These are phyloP conservation scores for Aspergillus hancockii DNA, from an alignment of 495 filamentous ascomycete species.

Conservation along the genomic window DNA sequence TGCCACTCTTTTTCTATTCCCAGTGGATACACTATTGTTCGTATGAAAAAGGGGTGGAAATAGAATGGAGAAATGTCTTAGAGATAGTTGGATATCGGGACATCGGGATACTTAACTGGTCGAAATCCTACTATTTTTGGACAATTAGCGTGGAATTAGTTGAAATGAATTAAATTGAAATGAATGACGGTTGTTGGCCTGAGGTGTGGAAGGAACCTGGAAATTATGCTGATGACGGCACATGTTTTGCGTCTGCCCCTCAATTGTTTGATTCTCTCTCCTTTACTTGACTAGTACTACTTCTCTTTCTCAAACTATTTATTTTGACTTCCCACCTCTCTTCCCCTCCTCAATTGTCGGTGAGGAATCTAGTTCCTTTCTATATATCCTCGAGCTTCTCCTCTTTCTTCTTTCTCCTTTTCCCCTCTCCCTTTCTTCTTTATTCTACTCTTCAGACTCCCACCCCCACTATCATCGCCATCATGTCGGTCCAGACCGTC, in stretches of 20 bases:
- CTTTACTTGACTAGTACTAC: constrained; percentile 1
- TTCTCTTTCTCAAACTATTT: constrained; percentile 9
- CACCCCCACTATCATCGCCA: constrained; percentile 3
- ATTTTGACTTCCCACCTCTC: constrained; percentile 4
- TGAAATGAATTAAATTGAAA: too few relatives aligned
- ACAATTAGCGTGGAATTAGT: too few relatives aligned
- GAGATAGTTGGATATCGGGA: too few relatives aligned
- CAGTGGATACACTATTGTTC: not conserved
- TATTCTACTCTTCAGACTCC: constrained; percentile 16
- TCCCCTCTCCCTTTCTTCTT: constrained; percentile 17
- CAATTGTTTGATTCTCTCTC: constrained; percentile 9
- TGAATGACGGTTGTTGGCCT: not conserved
- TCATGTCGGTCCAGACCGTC: constrained; percentile 75
- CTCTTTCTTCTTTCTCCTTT: constrained; percentile 16
- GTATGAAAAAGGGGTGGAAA: not conserved
- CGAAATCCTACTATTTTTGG: too few relatives aligned
- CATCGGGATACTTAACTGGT: too few relatives aligned
- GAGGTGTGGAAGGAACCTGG: not conserved
- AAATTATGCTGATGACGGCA: not conserved
- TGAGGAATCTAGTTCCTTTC: constrained; percentile 14
- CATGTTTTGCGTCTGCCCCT: not conserved
- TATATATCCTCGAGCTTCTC: constrained; percentile 7
- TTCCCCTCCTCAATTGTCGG: constrained; percentile 26
- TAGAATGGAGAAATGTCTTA: not conserved
- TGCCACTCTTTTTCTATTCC: not conserved